Evolutionary conservation across 2,329 filamentous ascomycete species (phyloP).

Genomic region (Diaporthe destruens): DNA sequence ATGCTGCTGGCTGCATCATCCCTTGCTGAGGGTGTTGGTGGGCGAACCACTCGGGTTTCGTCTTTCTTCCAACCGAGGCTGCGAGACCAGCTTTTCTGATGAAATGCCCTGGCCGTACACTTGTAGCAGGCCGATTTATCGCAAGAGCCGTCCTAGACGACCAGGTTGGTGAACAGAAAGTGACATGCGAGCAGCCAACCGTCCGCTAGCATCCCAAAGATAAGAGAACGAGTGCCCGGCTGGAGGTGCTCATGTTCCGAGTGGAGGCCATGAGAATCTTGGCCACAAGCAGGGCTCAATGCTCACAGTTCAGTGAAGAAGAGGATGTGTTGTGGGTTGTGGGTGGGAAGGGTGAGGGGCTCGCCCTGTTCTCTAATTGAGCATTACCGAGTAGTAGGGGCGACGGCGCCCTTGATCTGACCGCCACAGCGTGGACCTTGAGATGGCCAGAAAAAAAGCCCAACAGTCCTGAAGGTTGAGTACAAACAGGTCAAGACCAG

Average conservation of each 20-base stretch:
- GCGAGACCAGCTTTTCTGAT: conserved; percentile 37
- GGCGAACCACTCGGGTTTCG: conserved; percentile 12
- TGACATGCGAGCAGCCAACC: background rate
- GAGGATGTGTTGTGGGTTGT: too few species aligned
- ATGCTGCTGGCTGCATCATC: background rate
- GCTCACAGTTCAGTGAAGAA: background rate
- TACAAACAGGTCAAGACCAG: background rate
- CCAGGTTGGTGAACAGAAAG: too few species aligned
- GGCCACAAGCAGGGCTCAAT: background rate
- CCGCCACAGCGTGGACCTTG: conserved; percentile 2
- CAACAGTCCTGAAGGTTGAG: background rate
- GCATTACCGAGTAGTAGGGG: background rate
- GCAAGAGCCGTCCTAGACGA: background rate
- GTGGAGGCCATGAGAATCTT: background rate
- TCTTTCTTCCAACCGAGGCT: conserved; percentile 31
- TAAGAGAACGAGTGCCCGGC: background rate
- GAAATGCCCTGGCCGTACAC: conserved; percentile 39
- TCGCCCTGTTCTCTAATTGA: background rate
- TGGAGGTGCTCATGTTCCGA: background rate
- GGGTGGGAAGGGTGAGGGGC: background rate
- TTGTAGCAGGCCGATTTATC: background rate
- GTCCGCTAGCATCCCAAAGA: background rate
- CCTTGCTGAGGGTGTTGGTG: background rate
- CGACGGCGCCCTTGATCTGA: conserved; percentile 21
- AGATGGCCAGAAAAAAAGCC: background rate